Conservation (phyloP, 164 flowering plant genomes). For the Paratinospora sagittata region DNA sequence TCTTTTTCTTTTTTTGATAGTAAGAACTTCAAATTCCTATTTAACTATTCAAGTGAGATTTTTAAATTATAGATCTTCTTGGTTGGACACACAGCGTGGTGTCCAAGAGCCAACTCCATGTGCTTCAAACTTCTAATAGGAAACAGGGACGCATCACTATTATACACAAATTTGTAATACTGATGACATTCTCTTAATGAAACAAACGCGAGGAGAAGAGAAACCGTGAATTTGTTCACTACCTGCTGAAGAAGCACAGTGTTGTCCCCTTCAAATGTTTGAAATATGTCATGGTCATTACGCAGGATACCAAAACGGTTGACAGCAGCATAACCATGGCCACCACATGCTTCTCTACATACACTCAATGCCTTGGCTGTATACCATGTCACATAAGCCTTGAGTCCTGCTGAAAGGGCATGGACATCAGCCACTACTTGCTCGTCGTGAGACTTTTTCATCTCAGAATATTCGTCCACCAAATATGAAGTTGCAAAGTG, state of each 20-base stretch:
- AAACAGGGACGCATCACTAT: too few relatives aligned
- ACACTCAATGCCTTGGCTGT: slow-evolving; percentile 79
- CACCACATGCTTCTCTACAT: slow-evolving; percentile 96
- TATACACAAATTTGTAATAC: too few relatives aligned
- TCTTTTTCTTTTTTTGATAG: too few relatives aligned
- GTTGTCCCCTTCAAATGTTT: slow-evolving; percentile 99
- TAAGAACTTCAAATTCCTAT: too few relatives aligned
- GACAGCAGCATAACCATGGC: slow-evolving; percentile 94
- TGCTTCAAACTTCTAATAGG: too few relatives aligned
- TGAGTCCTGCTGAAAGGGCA: slow-evolving; percentile 85
- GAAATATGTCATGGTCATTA: slow-evolving; percentile 96
- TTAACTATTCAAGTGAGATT: too few relatives aligned
- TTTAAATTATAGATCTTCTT: too few relatives aligned
- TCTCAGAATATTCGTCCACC: slow-evolving; percentile 79
- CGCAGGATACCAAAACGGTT: slow-evolving; percentile 84
- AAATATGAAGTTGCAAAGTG: slow-evolving; percentile 71
- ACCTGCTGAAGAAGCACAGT: slow-evolving; percentile 98
- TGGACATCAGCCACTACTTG: slow-evolving; percentile 79
- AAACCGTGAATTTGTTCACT: neutral
- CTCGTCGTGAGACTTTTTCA: slow-evolving; percentile 83
- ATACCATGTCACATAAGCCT: slow-evolving; percentile 81
- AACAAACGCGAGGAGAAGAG: neutral
- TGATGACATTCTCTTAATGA: neutral
- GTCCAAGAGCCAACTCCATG: too few relatives aligned
- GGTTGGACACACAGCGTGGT: too few relatives aligned